These are phyloP conservation scores for Debaryomycetaceae sp. DNA, from an alignment of 1,139 yeast species.

Conservation along the genomic window DNA sequence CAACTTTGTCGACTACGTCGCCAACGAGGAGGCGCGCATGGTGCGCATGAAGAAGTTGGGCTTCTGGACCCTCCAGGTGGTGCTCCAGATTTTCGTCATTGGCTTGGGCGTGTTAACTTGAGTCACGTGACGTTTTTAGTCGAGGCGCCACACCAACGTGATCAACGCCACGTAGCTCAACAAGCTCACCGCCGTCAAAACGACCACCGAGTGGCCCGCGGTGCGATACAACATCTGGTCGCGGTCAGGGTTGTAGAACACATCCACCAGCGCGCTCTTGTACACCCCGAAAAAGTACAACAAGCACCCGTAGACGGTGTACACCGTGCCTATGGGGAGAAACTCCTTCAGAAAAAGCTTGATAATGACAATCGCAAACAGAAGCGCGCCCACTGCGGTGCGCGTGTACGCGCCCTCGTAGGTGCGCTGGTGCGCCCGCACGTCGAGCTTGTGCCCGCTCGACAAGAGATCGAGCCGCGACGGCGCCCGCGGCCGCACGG, in stretches of 20 bases:
- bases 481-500: constrained; percentile 21
- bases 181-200: constrained; percentile 40
- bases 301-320: constrained; percentile 47
- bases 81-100: constrained; percentile 76
- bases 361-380: constrained; percentile 44
- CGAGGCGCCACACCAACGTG: constrained; percentile 37
- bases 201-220: constrained; percentile 46
- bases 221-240: constrained; percentile 43
- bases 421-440: constrained; percentile 58
- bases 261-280: constrained; percentile 42
- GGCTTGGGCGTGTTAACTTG: constrained; percentile 59
- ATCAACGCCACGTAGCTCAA: constrained; percentile 43
- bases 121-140: constrained; percentile 3
- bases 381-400: constrained; percentile 45
- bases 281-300: constrained; percentile 45
- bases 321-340: constrained; percentile 49
- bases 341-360: constrained; percentile 52
- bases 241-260: constrained; percentile 40
- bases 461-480: constrained; percentile 33
- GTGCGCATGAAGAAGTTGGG: constrained; percentile 79
- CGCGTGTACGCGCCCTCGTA: constrained; percentile 60
- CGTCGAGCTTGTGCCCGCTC: constrained; percentile 42
- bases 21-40: constrained; percentile 75
- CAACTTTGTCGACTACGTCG: constrained; percentile 83
- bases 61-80: constrained; percentile 86